Conservation (phyloP, 1,139 yeast genomes). For the Zygosaccharomyces sapae region DNA sequence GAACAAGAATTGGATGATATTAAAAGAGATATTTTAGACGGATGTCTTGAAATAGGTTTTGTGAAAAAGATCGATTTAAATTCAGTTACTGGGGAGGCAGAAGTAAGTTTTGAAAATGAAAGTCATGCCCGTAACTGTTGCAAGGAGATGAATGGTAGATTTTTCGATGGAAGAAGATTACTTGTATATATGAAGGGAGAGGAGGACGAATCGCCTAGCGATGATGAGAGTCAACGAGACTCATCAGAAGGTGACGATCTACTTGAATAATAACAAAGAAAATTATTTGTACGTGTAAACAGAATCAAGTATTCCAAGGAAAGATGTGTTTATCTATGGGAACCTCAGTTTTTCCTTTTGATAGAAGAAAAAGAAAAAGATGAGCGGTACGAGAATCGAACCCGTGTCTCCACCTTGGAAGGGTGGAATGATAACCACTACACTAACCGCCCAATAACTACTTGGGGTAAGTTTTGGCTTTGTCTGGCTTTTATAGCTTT, state of each 20-base stretch:
- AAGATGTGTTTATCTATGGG: no score
- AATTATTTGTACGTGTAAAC: no score
- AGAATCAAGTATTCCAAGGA: no score
- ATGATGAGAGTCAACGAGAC: conserved; percentile 5
- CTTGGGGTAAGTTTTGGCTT: no score
- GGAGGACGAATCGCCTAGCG: conserved; percentile 7
- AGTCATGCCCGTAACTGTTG: conserved; percentile 50
- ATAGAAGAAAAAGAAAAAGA: no score
- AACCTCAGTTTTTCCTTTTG: no score
- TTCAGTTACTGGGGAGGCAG: conserved; percentile 49
- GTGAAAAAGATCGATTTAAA: conserved; percentile 50
- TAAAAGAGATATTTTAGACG: conserved; percentile 58
- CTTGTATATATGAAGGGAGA: conserved; percentile 36
- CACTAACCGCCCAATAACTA: conserved; percentile 34
- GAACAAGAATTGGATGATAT: conserved; percentile 50
- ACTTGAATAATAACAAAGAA: conserved; percentile 1
- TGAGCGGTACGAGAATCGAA: conserved; percentile 40
- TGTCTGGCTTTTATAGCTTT: no score
- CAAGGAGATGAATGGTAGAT: conserved; percentile 53
- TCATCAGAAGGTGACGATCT: conserved; percentile 10
- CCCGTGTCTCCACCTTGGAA: conserved; percentile 40
- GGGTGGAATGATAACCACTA: conserved; percentile 40
- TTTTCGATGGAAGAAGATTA: conserved; percentile 57
- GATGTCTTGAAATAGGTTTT: conserved; percentile 55
- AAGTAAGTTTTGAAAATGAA: conserved; percentile 45